Evolutionary conservation across 2,329 filamentous ascomycete species (phyloP).

Genomic region (Ophiosphaerella narmari): DNA sequence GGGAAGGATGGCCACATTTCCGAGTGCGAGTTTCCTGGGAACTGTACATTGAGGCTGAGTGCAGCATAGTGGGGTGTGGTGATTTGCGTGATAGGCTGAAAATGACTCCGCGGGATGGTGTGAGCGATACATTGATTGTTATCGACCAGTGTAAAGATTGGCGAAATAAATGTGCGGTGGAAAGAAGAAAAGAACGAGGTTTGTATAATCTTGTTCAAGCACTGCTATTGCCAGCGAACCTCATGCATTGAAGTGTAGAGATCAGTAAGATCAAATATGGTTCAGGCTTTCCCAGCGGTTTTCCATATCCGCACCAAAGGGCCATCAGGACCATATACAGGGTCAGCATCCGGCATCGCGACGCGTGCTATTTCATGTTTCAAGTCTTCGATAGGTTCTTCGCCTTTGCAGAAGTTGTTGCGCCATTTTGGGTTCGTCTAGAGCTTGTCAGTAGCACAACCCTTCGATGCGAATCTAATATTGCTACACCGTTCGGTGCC

Average conservation of each 20-base stretch:
- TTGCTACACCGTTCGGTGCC: no score
- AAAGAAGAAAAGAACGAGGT: no score
- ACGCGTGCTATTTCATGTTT: conserved; percentile 6
- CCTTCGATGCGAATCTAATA: no score
- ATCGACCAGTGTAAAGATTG: not conserved
- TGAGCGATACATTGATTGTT: not conserved
- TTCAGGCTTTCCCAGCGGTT: not conserved
- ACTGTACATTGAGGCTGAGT: not conserved
- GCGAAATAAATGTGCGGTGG: no score
- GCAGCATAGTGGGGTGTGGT: not conserved
- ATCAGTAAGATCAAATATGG: not conserved
- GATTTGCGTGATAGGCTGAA: not conserved
- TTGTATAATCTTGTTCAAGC: no score
- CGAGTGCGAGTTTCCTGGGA: conserved; percentile 1
- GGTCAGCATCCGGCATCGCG: conserved; percentile 6
- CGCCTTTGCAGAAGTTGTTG: conserved; percentile 10
- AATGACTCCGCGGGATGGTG: not conserved
- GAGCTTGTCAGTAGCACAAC: not conserved
- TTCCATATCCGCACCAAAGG: conserved; percentile 8
- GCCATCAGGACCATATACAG: conserved; percentile 7
- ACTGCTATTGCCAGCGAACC: no score
- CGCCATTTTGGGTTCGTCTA: conserved; percentile 11
- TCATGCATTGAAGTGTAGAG: not conserved
- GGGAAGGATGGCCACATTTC: conserved; percentile 11
- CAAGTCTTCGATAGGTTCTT: conserved; percentile 3